Base-by-base conservation (phyloP, 2,329 filamentous ascomycete species). In the Penicillium palitans region DNA sequence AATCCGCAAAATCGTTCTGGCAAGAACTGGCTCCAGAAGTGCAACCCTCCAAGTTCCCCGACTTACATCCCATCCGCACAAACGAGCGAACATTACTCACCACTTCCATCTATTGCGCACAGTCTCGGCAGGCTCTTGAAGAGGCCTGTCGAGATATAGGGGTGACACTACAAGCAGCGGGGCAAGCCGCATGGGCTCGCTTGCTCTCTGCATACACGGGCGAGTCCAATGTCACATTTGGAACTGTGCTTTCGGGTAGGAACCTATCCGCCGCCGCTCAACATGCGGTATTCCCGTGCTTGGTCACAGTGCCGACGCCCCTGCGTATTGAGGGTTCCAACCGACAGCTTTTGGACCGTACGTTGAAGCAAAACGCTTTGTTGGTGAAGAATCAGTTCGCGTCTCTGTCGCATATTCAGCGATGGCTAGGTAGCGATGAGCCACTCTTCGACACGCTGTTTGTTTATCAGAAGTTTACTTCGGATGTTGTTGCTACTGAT, bases 391-490 rank as follows among this genome's bases (percentile, higher is more conserved):
- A 91, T 67, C 90, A 95, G 62, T 88, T 89, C 65, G 85, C 85
- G 0, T 85, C 91, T 0, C 78, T 96, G 7, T 80, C 83, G 3
- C 84, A 85, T 31, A 87, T 96, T 10, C 90, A 96, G 66, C 85
- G 83, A 50, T 88, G 87, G 82, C 80, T 90, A 0, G 81, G 84
- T 58, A 79, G 87, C 0, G 84, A 88, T 25, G 81, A 84, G 7
- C 78, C 83, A 0, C 79, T 95, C 0, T 96, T 97, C 65, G 92
- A 97, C 68, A 93, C 91, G 0, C 80, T 97, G 1, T 85, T 97
- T 59, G 89, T 91, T 0, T 93, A 92, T 68, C 93, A 96, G 68
- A 90, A 90, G 63, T 68, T 79, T 58, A 64, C 75, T 52, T 53
- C 55, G 17, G 19, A 37, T 55, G 58, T 37, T 48, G 60, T 65